Percentiles rank a stretch among this genome's conserved stretches.
phyloP scores from a whole-genome alignment of 306 rosid species.

The Corylus americana region DNA sequence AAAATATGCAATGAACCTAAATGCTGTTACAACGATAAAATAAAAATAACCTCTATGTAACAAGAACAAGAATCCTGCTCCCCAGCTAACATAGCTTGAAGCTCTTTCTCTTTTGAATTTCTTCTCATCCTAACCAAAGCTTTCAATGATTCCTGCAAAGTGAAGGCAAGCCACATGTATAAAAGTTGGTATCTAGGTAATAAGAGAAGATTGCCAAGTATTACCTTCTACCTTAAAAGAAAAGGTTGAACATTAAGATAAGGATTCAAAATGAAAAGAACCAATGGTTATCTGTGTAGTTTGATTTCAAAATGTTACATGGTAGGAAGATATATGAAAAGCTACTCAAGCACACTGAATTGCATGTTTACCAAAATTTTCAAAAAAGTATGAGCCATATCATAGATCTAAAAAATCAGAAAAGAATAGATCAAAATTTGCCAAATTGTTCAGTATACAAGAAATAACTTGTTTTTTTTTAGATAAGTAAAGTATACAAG shows the following conservation, averaged over 20 bases:
- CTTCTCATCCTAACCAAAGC: constrained; percentile 74
- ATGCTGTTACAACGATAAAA: constrained; percentile 2
- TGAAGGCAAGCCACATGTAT: constrained; percentile 31
- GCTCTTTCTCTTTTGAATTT: constrained; percentile 81
- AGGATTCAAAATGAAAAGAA: background rate
- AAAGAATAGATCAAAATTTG: constrained; percentile 1
- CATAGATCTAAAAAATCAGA: background rate
- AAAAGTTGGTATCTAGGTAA: constrained; percentile 20
- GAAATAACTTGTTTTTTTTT: background rate
- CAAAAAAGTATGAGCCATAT: background rate
- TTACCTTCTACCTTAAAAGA: constrained; percentile 21
- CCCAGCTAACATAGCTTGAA: constrained; percentile 84
- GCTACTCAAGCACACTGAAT: background rate
- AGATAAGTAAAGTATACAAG: background rate
- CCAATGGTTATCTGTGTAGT: background rate
- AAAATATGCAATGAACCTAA: constrained; percentile 14
- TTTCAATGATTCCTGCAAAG: constrained; percentile 69
- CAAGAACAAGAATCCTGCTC: constrained; percentile 87
- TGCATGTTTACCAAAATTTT: background rate
- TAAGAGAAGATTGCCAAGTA: constrained; percentile 1
- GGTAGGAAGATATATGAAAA: background rate
- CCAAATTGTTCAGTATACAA: background rate
- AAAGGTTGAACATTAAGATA: constrained; percentile 6
- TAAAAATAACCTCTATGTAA: constrained; percentile 76
- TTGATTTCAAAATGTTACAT: background rate